phyloP scores from a whole-genome alignment of 148 eudicot species.

The Vaccinium corymbosum region DNA sequence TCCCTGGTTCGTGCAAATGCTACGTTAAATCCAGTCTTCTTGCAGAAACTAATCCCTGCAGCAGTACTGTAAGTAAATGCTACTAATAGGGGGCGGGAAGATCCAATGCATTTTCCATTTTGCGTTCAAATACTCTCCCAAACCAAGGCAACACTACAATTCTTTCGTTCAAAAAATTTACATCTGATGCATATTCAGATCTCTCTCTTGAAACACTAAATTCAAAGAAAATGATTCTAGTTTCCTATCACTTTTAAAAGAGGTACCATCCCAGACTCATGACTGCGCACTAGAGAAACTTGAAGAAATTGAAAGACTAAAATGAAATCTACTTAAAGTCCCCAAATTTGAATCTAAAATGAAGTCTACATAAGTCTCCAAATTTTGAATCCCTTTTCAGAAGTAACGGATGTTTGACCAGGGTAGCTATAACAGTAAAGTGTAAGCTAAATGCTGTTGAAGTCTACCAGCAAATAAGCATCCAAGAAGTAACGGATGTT shows the following conservation, averaged over 20 bases:
- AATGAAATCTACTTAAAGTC: not conserved
- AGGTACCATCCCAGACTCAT: not conserved
- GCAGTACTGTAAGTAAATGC: not conserved
- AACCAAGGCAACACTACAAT: not conserved
- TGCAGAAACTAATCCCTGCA: slow-evolving; percentile 3
- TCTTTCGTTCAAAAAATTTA: not conserved
- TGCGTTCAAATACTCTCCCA: not conserved
- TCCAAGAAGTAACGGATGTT: not conserved
- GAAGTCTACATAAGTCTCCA: not conserved
- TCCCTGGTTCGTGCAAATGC: not conserved
- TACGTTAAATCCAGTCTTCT: not conserved
- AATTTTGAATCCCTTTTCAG: not conserved
- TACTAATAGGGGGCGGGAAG: not conserved
- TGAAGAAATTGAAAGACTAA: not conserved
- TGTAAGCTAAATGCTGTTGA: not conserved
- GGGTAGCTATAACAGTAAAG: not conserved
- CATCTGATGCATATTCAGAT: not conserved
- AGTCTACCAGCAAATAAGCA: slow-evolving; percentile 2
- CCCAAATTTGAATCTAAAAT: not conserved
- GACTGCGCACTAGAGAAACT: not conserved
- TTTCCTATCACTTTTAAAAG: not conserved
- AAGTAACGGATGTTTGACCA: not conserved
- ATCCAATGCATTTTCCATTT: not conserved
- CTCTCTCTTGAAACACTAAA: not conserved
- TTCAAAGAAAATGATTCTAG: not conserved